These are phyloP conservation scores for Diplodia corticola DNA, from an alignment of 2,329 filamentous ascomycete genomes.

Conservation along the genomic window DNA sequence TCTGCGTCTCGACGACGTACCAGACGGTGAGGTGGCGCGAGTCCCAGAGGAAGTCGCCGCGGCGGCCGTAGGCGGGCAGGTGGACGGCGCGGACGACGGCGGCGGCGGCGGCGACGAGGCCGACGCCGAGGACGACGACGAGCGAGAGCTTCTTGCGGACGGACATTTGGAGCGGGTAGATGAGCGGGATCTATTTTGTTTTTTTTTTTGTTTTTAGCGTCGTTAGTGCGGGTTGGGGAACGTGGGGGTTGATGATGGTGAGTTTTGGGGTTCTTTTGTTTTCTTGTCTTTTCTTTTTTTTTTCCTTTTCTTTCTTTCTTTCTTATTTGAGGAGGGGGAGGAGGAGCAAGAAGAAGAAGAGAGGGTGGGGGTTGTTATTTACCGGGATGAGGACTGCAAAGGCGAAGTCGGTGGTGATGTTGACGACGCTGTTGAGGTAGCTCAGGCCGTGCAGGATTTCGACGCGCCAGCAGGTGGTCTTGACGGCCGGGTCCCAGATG, in stretches of 20 bases:
- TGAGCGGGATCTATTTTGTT: constrained; percentile 36
- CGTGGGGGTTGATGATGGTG: too few relatives aligned
- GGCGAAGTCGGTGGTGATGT: constrained; percentile 45
- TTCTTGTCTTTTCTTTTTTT: too few relatives aligned
- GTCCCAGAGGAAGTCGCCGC: constrained; percentile 43
- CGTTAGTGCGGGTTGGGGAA: background rate
- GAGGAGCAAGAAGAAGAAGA: background rate
- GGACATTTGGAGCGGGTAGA: constrained; percentile 47
- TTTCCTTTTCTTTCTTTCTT: too few relatives aligned
- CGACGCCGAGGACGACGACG: constrained; percentile 41
- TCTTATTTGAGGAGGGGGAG: background rate
- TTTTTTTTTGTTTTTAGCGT: background rate
- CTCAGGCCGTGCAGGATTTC: constrained; percentile 45
- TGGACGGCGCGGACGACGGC: constrained; percentile 44
- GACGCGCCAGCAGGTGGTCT: constrained; percentile 46
- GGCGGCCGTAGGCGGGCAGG: constrained; percentile 39
- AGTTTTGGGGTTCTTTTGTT: too few relatives aligned
- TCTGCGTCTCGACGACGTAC: constrained; percentile 47
- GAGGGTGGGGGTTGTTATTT: constrained; percentile 4
- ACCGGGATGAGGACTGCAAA: constrained; percentile 44
- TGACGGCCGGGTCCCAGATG: constrained; percentile 47
- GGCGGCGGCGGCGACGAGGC: constrained; percentile 37
- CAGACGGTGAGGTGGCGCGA: constrained; percentile 51
- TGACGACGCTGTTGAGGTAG: constrained; percentile 48
- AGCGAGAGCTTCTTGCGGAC: constrained; percentile 44